These are phyloP conservation scores for Chamaenerion angustifolium DNA, from an alignment of 345 rosid species.

Conservation along the genomic window DNA sequence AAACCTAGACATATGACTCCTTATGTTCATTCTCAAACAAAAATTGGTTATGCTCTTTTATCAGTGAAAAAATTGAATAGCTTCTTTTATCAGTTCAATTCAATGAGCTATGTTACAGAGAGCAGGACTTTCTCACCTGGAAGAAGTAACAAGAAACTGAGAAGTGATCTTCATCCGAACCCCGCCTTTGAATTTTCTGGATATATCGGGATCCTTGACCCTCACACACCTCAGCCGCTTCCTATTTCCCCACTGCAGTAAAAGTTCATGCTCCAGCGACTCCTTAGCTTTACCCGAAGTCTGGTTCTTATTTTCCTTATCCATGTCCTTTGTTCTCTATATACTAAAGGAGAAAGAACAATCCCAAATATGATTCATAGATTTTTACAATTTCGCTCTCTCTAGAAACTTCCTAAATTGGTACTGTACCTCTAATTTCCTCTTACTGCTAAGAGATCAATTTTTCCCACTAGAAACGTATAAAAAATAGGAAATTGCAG, in stretches of 20 bases:
- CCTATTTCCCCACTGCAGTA: slow-evolving; percentile 62
- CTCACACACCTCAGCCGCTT: slow-evolving; percentile 69
- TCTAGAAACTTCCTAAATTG: too few relatives aligned
- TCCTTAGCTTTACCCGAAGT: neutral
- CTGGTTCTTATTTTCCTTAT: slow-evolving; percentile 34
- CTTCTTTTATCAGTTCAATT: neutral
- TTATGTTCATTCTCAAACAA: too few relatives aligned
- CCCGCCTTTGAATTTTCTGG: slow-evolving; percentile 32
- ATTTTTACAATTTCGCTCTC: too few relatives aligned
- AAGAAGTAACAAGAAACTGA: slow-evolving; percentile 8
- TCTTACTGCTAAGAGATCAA: too few relatives aligned
- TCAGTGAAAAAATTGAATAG: too few relatives aligned
- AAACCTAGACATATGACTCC: neutral
- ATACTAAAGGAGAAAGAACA: slow-evolving; percentile 4
- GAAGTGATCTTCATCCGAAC: slow-evolving; percentile 35
- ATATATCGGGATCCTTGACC: slow-evolving; percentile 44
- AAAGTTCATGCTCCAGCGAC: slow-evolving; percentile 33
- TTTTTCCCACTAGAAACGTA: too few relatives aligned
- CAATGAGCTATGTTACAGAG: neutral
- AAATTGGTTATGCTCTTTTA: too few relatives aligned
- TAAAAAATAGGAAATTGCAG: too few relatives aligned
- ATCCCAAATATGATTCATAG: neutral
- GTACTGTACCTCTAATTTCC: too few relatives aligned
- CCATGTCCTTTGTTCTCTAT: slow-evolving; percentile 16
- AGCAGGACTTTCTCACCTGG: too few relatives aligned